Conservation (phyloP, 2,329 filamentous ascomycete genomes). For the Boeremia exigua region DNA sequence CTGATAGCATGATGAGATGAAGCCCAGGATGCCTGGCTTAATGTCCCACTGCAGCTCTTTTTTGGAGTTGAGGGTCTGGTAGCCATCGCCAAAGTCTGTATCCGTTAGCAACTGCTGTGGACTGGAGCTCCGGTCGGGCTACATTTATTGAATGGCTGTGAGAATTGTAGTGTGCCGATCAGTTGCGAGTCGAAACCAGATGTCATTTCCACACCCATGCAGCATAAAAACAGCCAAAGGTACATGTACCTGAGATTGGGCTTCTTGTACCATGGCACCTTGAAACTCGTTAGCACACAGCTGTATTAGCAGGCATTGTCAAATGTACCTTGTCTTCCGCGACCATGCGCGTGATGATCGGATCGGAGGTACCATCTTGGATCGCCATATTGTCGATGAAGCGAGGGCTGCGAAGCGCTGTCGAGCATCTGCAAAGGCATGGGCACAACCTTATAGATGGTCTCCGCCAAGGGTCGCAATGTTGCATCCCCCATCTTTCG, state of each 20-base stretch:
- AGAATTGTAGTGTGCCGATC: constrained; percentile 48
- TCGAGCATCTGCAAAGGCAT: constrained; percentile 16
- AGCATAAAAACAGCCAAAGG: constrained; percentile 45
- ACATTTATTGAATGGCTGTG: constrained; percentile 43
- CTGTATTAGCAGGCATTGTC: neutral
- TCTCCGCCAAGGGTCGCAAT: constrained; percentile 4
- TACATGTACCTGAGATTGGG: constrained; percentile 49
- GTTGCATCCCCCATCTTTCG: constrained; percentile 5
- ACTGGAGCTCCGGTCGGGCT: neutral
- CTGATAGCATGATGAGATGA: constrained; percentile 46
- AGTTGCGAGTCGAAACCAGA: constrained; percentile 48
- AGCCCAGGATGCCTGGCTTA: constrained; percentile 37
- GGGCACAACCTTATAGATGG: constrained; percentile 33
- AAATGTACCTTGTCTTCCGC: constrained; percentile 42
- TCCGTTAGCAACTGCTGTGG: constrained; percentile 11
- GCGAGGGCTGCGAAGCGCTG: constrained; percentile 18
- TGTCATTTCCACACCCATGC: constrained; percentile 49
- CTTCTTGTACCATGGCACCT: constrained; percentile 52
- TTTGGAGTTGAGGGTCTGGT: constrained; percentile 16
- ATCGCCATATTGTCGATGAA: constrained; percentile 34
- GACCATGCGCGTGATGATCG: constrained; percentile 53
- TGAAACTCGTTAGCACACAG: neutral
- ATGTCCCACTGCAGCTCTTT: constrained; percentile 29
- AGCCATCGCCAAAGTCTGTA: constrained; percentile 40
- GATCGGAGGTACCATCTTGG: constrained; percentile 44